Conservation (phyloP, 768 basidiomycete genomes). For the Guyanaporus albipodus region DNA sequence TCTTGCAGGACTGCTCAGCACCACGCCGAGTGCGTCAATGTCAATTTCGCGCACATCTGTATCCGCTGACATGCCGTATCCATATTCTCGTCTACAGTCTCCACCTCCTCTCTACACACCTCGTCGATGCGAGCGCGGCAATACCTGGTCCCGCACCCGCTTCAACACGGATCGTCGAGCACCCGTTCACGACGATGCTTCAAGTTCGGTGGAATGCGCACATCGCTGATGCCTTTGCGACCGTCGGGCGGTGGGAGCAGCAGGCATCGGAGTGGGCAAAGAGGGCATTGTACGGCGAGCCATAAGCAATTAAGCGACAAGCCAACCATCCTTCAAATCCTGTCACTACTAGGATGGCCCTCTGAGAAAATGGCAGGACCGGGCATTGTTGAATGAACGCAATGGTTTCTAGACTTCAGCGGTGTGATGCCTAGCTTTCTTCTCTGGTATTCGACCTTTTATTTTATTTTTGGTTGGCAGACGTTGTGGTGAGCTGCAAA, state of each 20-base stretch:
- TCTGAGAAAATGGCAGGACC: no score
- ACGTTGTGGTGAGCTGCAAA: no score
- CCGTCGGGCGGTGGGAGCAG: conserved; percentile 44
- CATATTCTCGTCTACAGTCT: conserved; percentile 33
- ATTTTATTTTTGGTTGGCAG: no score
- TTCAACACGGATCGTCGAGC: conserved; percentile 46
- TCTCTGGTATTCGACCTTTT: no score
- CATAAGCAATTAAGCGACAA: neutral
- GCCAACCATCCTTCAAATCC: neutral
- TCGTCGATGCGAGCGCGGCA: conserved; percentile 45
- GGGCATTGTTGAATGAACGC: no score
- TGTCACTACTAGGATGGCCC: no score
- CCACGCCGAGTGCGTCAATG: conserved; percentile 43
- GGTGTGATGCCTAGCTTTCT: no score
- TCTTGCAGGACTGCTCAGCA: conserved; percentile 50
- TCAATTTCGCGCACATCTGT: neutral
- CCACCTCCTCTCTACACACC: conserved; percentile 45
- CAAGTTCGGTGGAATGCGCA: conserved; percentile 60
- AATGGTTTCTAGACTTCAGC: no score
- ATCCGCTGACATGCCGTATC: neutral
- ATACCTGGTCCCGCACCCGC: conserved; percentile 53
- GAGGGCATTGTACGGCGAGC: conserved; percentile 42
- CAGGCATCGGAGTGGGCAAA: conserved; percentile 45
- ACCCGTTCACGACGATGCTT: conserved; percentile 44
- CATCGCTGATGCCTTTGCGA: conserved; percentile 42